Evolutionary conservation across 495 filamentous ascomycete genomes (phyloP).

Genomic region (Terfezia claveryi): DNA sequence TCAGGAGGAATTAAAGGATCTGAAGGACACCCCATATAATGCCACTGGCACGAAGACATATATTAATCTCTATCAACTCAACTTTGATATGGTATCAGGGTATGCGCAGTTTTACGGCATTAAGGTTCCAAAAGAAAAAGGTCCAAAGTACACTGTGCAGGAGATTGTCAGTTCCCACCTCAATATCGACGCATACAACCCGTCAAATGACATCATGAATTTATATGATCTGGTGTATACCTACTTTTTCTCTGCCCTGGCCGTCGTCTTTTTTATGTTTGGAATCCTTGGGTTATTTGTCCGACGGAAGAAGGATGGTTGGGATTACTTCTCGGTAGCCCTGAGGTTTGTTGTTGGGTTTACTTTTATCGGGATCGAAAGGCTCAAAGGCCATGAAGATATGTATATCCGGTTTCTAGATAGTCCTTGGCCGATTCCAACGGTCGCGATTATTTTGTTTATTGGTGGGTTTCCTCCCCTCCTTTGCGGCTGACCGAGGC

Average conservation of each 20-base stretch:
- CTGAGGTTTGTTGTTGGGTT: constrained; percentile 5
- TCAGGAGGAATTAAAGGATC: neutral
- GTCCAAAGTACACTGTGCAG: neutral
- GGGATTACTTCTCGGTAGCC: constrained; percentile 11
- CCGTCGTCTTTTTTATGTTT: constrained; percentile 8
- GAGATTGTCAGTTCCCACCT: neutral
- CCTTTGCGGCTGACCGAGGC: neutral
- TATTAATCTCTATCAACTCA: neutral
- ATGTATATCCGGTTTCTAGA: neutral
- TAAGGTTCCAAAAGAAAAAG: constrained; percentile 6
- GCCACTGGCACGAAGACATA: neutral
- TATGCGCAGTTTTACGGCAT: constrained; percentile 8
- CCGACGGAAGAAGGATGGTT: constrained; percentile 13
- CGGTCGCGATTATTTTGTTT: neutral
- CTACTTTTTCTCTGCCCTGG: constrained; percentile 14
- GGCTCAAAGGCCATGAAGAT: neutral
- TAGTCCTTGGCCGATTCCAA: neutral
- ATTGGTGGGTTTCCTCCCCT: neutral
- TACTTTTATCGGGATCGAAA: neutral
- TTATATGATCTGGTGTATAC: constrained; percentile 12
- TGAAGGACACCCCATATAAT: neutral
- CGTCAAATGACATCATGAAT: too few relatives aligned
- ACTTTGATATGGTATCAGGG: constrained; percentile 1
- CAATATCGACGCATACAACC: too few relatives aligned
- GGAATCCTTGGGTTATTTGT: constrained; percentile 14